Conservation (phyloP, 176 grass and related monocot species). For the Sorghum bicolor region DNA sequence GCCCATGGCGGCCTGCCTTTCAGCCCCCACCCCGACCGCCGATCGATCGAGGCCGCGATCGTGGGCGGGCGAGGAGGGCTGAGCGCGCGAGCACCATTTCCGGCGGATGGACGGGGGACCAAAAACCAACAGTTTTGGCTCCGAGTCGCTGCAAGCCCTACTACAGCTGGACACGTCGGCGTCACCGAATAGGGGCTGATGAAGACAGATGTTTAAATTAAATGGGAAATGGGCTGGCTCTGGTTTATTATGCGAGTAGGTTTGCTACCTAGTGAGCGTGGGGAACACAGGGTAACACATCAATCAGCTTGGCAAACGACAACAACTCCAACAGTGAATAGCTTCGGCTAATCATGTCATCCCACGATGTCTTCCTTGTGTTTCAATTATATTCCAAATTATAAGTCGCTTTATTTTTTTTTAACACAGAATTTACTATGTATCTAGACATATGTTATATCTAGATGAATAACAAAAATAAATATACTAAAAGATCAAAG, state of each 20-base stretch:
- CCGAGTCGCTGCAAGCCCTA: background rate
- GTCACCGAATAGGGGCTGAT: background rate
- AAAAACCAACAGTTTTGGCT: background rate
- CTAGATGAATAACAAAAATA: too few species aligned
- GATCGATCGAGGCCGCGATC: background rate
- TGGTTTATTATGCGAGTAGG: background rate
- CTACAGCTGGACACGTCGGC: background rate
- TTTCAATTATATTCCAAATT: too few species aligned
- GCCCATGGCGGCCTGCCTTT: background rate
- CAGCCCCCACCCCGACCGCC: background rate
- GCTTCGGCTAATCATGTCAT: background rate
- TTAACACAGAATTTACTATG: too few species aligned
- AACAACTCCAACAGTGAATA: background rate
- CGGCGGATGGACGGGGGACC: background rate
- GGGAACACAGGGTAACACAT: background rate
- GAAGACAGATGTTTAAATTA: background rate
- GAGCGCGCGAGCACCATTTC: background rate
- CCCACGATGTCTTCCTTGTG: too few species aligned
- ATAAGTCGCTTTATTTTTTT: too few species aligned
- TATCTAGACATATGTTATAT: too few species aligned
- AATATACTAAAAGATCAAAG: too few species aligned
- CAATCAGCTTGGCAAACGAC: background rate
- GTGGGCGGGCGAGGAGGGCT: background rate
- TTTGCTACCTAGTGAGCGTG: background rate
- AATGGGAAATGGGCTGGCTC: background rate